Evolutionary conservation across 768 basidiomycete genomes (phyloP).

Genomic region (Boletus coccyginus): DNA sequence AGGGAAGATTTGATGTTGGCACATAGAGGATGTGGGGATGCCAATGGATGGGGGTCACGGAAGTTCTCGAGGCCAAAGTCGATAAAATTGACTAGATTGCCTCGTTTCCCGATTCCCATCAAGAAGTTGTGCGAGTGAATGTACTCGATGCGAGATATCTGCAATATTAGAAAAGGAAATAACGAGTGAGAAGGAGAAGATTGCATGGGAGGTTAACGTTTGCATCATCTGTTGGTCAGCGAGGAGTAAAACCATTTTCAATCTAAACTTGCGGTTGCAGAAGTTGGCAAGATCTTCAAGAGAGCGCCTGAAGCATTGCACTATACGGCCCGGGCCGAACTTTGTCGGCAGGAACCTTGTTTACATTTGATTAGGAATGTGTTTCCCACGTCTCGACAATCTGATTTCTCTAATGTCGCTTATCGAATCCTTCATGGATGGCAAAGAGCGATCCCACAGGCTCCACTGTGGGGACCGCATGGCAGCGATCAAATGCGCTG

Average conservation of each 20-base stretch:
- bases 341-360: too few species aligned
- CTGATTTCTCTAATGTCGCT: too few species aligned
- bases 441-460: too few species aligned
- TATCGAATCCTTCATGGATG: too few species aligned
- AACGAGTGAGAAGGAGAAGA: conserved; percentile 47
- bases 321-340: too few species aligned
- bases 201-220: neutral
- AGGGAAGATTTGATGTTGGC: too few species aligned
- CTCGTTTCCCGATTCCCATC: conserved; percentile 99
- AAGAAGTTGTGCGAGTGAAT: conserved; percentile 99
- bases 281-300: conserved; percentile 93
- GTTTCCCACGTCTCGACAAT: too few species aligned
- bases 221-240: conserved; percentile 85
- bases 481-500: too few species aligned
- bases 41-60: conserved; percentile 98
- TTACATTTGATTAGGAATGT: too few species aligned
- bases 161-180: conserved; percentile 8
- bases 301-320: too few species aligned
- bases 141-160: conserved; percentile 99
- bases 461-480: too few species aligned
- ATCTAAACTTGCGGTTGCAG: conserved; percentile 94
- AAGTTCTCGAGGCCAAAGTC: conserved; percentile 99
- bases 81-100: conserved; percentile 99
- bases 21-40: conserved; percentile 99
- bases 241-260: conserved; percentile 95